Base-by-base conservation (phyloP, 2,329 filamentous ascomycete genomes). In the Epichloe sylvatica region DNA sequence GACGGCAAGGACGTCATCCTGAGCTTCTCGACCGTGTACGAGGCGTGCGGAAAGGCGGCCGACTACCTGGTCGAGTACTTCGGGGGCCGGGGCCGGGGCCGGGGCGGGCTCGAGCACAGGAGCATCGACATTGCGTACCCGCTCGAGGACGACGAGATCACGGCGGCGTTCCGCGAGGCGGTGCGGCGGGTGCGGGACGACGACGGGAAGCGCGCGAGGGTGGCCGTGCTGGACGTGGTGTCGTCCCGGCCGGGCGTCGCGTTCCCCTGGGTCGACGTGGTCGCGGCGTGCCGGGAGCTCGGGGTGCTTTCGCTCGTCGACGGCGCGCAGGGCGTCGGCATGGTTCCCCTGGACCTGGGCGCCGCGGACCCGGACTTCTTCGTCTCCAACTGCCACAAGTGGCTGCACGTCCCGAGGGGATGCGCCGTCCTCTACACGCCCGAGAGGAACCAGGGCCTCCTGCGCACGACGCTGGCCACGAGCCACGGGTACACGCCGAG, bases 351-450 rank as follows among this genome's bases (percentile, higher is more conserved):
- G 7, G 78, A 94, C 63, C 67, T 96, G 13, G 55, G 62, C 0
- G 64, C 67, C 4, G 68, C 89, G 3, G 77, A 89, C 54, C 82
- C 88, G 0, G 90, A 96, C 64, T 96, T 94, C 68, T 86, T 94
- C 60, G 76, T 91, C 13, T 83, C 76, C 49, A 96, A 96, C 64
- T 86, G 81, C 57, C 86, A 94, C 70, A 94, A 94, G 70, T 97
- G 91, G 91, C 78, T 96, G 7, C 82, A 80, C 60, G 78, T 80
- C 0, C 91, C 90, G 1, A 80, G 90, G 34, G 84, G 83, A 15
- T 89, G 84, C 61, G 88, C 88, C 3, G 70, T 92, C 4, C 78
- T 96, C 55, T 84, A 94, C 65, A 85, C 92, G 1, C 85, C 89
- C 0, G 52, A 72, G 17, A 75, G 83, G 21, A 89, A 94, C 64